Evolutionary conservation across 805 yeast species (phyloP).

Genomic region (Huiozyma naganishii): DNA sequence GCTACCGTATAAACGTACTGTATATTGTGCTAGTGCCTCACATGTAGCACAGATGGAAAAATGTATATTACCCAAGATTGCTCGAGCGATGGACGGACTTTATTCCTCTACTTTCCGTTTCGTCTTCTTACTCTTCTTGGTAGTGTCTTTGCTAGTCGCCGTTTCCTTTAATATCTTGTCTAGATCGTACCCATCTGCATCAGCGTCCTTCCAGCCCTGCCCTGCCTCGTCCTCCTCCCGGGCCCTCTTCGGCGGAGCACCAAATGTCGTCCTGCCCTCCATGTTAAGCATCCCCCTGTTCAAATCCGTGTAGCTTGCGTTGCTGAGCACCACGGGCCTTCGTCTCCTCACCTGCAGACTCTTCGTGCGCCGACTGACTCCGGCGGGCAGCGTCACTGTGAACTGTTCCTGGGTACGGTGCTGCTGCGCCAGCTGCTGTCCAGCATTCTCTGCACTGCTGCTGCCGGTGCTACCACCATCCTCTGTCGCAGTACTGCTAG

Average conservation of each 20-base stretch:
- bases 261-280: slow-evolving; percentile 1
- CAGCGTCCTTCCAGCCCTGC: slow-evolving; percentile 27
- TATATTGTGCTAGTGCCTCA: not conserved
- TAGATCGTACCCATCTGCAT: slow-evolving; percentile 15
- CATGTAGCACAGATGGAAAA: not conserved
- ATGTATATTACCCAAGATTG: not conserved
- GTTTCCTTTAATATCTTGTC: slow-evolving; percentile 15
- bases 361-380: not conserved
- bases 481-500: slow-evolving; percentile 24
- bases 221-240: slow-evolving; percentile 11
- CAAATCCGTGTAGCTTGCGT: slow-evolving; percentile 1
- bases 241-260: not conserved
- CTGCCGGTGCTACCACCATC: not conserved
- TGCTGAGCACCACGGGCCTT: slow-evolving; percentile 26
- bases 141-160: slow-evolving; percentile 7
- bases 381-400: slow-evolving; percentile 13
- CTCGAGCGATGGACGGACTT: not conserved
- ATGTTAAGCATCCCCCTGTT: not conserved
- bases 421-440: not conserved
- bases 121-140: slow-evolving; percentile 13
- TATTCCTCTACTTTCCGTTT: not conserved
- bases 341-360: slow-evolving; percentile 20
- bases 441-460: not conserved
- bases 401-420: slow-evolving; percentile 10
- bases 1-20: not conserved